These are phyloP conservation scores for Odonthalia washingtoniensis DNA, from an alignment of 31 red algal genomes.

Conservation along the genomic window DNA sequence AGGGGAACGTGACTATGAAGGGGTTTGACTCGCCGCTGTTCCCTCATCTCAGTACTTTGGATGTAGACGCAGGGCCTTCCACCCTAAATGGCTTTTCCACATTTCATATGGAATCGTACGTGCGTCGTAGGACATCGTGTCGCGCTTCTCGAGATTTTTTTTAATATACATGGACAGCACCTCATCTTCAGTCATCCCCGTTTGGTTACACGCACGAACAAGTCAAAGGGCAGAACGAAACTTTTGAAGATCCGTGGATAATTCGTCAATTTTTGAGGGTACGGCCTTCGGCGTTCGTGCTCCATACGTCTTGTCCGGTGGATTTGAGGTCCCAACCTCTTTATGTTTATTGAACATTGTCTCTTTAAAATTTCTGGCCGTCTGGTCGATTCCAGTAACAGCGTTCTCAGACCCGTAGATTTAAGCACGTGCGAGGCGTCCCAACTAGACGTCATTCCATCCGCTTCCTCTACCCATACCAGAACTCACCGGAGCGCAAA, in stretches of 20 bases:
- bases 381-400: neutral
- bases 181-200: conserved; percentile 26
- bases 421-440: neutral
- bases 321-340: neutral
- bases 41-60: conserved; percentile 26
- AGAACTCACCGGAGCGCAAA: too few relatives aligned
- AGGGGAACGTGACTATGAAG: neutral
- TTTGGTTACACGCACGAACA: conserved; percentile 1
- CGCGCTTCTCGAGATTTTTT: conserved; percentile 4
- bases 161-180: conserved; percentile 35
- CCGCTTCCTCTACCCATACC: neutral
- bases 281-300: neutral
- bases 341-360: too few relatives aligned
- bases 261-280: neutral
- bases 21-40: neutral
- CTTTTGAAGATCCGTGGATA: neutral
- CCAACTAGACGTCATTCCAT: neutral
- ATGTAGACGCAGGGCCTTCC: conserved; percentile 10
- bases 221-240: neutral
- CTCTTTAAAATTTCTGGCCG: neutral
- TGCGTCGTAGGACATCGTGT: conserved; percentile 32
- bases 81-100: conserved; percentile 4
- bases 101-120: neutral
- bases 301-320: neutral
- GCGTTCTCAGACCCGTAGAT: neutral